Percentiles rank a stretch among this genome's conserved stretches.
Conservation (phyloP, 306 rosid genomes). For the Glycine latifolia region DNA sequence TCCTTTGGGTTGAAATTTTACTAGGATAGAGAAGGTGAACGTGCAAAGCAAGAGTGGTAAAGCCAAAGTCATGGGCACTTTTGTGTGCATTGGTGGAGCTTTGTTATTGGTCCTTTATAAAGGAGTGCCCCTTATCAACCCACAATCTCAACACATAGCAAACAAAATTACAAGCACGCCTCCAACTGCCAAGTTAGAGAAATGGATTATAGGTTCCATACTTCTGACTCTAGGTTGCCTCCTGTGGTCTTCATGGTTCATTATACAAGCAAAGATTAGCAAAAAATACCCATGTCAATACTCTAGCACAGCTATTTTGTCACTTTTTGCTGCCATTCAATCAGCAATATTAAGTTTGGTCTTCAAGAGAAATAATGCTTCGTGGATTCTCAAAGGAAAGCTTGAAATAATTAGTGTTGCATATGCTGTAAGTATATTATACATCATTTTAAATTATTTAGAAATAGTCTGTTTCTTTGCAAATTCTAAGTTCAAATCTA, state of each 20-base stretch:
- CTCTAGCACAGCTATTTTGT: constrained; percentile 82
- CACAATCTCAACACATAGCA: constrained; percentile 33
- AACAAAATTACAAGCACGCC: constrained; percentile 22
- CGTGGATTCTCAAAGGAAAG: constrained; percentile 72
- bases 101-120: constrained; percentile 68
- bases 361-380: constrained; percentile 53
- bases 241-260: constrained; percentile 93
- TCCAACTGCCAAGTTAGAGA: constrained; percentile 46
- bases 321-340: constrained; percentile 74
- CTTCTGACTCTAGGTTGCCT: constrained; percentile 64
- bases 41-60: constrained; percentile 65
- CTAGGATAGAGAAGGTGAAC: constrained; percentile 78
- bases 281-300: constrained; percentile 73
- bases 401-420: constrained; percentile 63
- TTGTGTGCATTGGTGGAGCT: constrained; percentile 70
- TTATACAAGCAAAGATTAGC: constrained; percentile 77
- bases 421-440: constrained; percentile 70
- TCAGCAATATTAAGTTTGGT: constrained; percentile 64
- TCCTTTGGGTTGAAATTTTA: constrained; percentile 33
- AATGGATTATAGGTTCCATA: constrained; percentile 72
- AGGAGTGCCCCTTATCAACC: constrained; percentile 65
- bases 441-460: constrained; percentile 7
- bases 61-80: constrained; percentile 73
- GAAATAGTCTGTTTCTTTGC: constrained; percentile 22
- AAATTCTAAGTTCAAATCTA: constrained; percentile 16